Evolutionary conservation across 2,329 filamentous ascomycete genomes (phyloP).

Genomic region (Dothistroma septosporum): DNA sequence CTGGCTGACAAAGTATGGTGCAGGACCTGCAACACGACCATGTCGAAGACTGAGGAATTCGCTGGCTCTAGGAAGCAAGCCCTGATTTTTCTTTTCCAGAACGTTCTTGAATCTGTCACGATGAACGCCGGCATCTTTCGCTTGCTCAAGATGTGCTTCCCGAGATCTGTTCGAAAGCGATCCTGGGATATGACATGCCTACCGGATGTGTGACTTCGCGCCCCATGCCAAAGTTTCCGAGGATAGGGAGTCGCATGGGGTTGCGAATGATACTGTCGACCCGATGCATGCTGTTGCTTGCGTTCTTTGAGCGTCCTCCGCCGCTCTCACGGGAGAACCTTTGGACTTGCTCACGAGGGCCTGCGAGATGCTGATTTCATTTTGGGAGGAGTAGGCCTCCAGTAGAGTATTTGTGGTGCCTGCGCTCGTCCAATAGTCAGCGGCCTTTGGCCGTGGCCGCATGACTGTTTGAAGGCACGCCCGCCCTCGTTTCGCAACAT

Average conservation of each 20-base stretch:
- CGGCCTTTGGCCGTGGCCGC: no score
- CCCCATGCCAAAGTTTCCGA: constrained; percentile 19
- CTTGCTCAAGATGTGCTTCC: constrained; percentile 3
- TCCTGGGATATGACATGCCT: constrained; percentile 25
- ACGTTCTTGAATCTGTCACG: constrained; percentile 3
- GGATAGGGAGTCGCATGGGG: constrained; percentile 22
- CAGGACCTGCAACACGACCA: constrained; percentile 24
- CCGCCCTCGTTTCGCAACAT: no score
- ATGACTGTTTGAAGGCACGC: no score
- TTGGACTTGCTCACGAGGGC: constrained; percentile 26
- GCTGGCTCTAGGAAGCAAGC: constrained; percentile 2
- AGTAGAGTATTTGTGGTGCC: constrained; percentile 26
- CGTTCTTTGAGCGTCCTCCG: constrained; percentile 24
- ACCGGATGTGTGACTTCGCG: constrained; percentile 23
- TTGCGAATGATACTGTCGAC: constrained; percentile 31
- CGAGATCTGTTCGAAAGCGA: constrained; percentile 4
- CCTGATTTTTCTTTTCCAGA: constrained; percentile 9
- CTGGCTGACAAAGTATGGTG: constrained; percentile 41
- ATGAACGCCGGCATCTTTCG: neutral
- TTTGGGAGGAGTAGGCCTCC: constrained; percentile 22
- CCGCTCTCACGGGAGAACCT: constrained; percentile 13
- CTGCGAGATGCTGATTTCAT: constrained; percentile 15
- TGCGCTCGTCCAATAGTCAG: constrained; percentile 27
- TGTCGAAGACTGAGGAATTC: constrained; percentile 7
- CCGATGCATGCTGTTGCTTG: constrained; percentile 22